Evolutionary conservation across 495 filamentous ascomycete genomes (phyloP).

Genomic region (Parathielavia appendiculata): DNA sequence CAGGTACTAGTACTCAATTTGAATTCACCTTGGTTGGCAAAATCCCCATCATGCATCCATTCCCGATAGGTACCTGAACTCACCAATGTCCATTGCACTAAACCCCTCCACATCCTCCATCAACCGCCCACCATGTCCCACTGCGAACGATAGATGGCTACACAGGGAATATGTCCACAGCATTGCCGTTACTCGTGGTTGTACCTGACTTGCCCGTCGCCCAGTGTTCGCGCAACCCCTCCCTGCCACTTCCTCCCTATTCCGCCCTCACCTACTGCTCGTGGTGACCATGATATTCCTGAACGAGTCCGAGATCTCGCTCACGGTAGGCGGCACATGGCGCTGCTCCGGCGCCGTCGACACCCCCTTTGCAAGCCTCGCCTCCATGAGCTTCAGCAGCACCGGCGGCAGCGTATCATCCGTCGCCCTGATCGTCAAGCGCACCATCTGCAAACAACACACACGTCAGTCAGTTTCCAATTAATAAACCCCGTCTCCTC

Average conservation of each 20-base stretch:
- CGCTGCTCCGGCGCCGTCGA: slow-evolving; percentile 40
- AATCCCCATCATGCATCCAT: too few relatives aligned
- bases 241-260: background rate
- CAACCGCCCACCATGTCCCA: too few relatives aligned
- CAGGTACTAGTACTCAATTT: too few relatives aligned
- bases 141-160: too few relatives aligned
- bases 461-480: slow-evolving; percentile 12
- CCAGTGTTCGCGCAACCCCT: background rate
- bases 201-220: background rate
- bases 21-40: too few relatives aligned
- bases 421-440: slow-evolving; percentile 89
- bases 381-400: slow-evolving; percentile 80
- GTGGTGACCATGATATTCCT: slow-evolving; percentile 45
- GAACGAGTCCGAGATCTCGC: slow-evolving; percentile 46
- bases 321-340: slow-evolving; percentile 31
- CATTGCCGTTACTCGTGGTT: too few relatives aligned
- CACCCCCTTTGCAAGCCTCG: slow-evolving; percentile 55
- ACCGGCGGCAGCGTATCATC: slow-evolving; percentile 81
- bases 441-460: slow-evolving; percentile 66
- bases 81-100: too few relatives aligned
- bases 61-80: background rate
- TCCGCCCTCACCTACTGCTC: slow-evolving; percentile 23
- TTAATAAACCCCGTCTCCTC: background rate
- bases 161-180: too few relatives aligned
- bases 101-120: too few relatives aligned